Base-by-base conservation (phyloP, 805 yeast species). In the Vanderwaltozyma polyspora region DNA sequence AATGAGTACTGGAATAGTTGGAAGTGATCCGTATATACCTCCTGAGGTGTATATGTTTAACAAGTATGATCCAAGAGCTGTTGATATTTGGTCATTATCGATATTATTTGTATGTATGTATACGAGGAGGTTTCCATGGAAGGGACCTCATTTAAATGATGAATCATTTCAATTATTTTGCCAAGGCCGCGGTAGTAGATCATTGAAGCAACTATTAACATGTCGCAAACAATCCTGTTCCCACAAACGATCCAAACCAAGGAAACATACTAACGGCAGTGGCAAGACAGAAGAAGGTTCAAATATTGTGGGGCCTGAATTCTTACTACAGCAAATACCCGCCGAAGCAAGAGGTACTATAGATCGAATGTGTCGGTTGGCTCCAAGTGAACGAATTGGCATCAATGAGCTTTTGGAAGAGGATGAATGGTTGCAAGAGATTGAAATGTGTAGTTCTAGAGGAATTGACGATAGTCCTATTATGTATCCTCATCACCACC, bases 51-150 rank as follows among this genome's bases (percentile, higher is more conserved):
- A 87, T 42, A 81, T 84, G 8, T 79, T 82, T 54, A 66, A 74
- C 45, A 78, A 79, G 41, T 86, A 86, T 51, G 93, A 83, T 54
- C 95, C 95, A 12, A 70, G 94, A 43, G 94, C 95, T 1, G 94
- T 86, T 6, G 96, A 86, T 62, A 74, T 86, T 30, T 86, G 96
- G 96, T 82, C 94, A 6, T 76, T 76, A 23, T 95, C 94, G 7
- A 84, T 86, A 39, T 82, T 86, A 32, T 82, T 81, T 59, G 83
- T 94, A 45, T 86, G 95, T 63, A 85, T 86, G 95, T 73, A 83
- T 39, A 66, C 86, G 55, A 79, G 84, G 52, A 81, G 85, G 61
- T 86, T 86, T 61, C 95, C 95, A 7, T 86, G 95, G 95, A 85
- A 84, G 53, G 83, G 84, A 6, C 95, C 96, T 7, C 79, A 83